Conservation (phyloP, 192 early-diverging fungal species). For the Umbelopsis sp. region DNA sequence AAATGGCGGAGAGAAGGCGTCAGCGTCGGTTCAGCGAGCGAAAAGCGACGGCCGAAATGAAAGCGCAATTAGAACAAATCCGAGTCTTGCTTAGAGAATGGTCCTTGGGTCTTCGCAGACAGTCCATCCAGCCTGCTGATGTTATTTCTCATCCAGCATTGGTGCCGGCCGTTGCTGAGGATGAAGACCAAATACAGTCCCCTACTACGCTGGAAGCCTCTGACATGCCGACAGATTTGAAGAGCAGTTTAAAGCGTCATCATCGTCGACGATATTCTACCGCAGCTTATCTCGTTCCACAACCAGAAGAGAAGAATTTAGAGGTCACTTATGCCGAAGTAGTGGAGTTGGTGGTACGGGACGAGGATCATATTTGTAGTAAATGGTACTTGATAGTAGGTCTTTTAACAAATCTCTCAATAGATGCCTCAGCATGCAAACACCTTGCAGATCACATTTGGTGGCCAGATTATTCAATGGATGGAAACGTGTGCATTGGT, state of each 20-base stretch:
- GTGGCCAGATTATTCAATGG: constrained; percentile 74
- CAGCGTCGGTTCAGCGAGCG: constrained; percentile 42
- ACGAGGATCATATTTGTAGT: too few relatives aligned
- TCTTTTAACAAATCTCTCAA: not conserved
- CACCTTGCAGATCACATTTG: constrained; percentile 66
- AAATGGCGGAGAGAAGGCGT: constrained; percentile 59
- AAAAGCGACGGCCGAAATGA: constrained; percentile 28
- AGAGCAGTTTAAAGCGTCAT: too few relatives aligned
- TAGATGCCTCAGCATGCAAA: constrained; percentile 74
- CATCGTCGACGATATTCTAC: constrained; percentile 2
- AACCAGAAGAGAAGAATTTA: constrained; percentile 33
- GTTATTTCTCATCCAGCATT: constrained; percentile 35
- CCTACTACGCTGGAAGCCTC: not conserved
- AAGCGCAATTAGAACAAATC: constrained; percentile 40
- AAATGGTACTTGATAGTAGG: not conserved
- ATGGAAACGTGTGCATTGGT: constrained; percentile 67
- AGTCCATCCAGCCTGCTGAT: constrained; percentile 25
- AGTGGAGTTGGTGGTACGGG: constrained; percentile 54
- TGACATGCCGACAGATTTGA: not conserved
- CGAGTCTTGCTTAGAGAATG: constrained; percentile 46
- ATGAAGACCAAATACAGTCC: constrained; percentile 10
- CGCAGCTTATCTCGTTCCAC: not conserved
- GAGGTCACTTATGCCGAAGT: constrained; percentile 60
- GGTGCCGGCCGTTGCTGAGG: constrained; percentile 4
- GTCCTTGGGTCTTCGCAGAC: constrained; percentile 40